Evolutionary conservation across 1,284 basidiomycete genomes (phyloP).

Genomic region (Irpex sp.): DNA sequence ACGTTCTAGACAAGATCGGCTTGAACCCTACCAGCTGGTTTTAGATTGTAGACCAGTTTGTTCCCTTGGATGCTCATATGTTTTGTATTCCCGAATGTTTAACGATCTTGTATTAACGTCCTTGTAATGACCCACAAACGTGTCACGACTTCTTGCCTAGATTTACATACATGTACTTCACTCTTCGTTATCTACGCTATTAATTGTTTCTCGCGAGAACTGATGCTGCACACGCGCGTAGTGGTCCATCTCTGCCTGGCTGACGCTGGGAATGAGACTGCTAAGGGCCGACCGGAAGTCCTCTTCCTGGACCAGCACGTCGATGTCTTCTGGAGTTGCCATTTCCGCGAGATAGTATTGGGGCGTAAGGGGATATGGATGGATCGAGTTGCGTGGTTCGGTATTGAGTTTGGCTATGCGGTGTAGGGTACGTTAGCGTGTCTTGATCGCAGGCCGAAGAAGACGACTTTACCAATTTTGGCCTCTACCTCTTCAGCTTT

Average conservation of each 20-base stretch:
- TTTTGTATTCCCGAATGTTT: not conserved
- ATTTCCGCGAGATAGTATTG: slow-evolving; percentile 94
- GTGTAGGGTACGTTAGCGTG: slow-evolving; percentile 14
- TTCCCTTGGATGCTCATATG: not conserved
- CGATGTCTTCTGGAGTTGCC: slow-evolving; percentile 69
- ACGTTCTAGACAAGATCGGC: slow-evolving; percentile 52
- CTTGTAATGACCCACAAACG: not conserved
- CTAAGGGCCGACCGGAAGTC: slow-evolving; percentile 81
- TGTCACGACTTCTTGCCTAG: not conserved
- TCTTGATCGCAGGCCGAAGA: no score
- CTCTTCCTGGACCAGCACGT: slow-evolving; percentile 66
- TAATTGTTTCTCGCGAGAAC: slow-evolving; percentile 46
- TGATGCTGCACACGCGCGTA: slow-evolving; percentile 75
- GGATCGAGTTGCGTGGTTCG: slow-evolving; percentile 33
- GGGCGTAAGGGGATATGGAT: slow-evolving; percentile 78
- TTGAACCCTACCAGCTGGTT: slow-evolving; percentile 53
- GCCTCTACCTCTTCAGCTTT: slow-evolving; percentile 80
- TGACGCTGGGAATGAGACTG: slow-evolving; percentile 86
- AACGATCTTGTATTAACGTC: not conserved
- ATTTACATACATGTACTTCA: not conserved
- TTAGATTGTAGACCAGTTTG: slow-evolving; percentile 21
- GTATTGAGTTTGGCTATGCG: slow-evolving; percentile 47
- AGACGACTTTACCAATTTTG: slow-evolving; percentile 48
- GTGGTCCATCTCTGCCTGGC: slow-evolving; percentile 85
- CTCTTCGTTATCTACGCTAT: slow-evolving; percentile 1